Evolutionary conservation across 2,329 filamentous ascomycete species (phyloP).

Genomic region (Cladosporium sp.): DNA sequence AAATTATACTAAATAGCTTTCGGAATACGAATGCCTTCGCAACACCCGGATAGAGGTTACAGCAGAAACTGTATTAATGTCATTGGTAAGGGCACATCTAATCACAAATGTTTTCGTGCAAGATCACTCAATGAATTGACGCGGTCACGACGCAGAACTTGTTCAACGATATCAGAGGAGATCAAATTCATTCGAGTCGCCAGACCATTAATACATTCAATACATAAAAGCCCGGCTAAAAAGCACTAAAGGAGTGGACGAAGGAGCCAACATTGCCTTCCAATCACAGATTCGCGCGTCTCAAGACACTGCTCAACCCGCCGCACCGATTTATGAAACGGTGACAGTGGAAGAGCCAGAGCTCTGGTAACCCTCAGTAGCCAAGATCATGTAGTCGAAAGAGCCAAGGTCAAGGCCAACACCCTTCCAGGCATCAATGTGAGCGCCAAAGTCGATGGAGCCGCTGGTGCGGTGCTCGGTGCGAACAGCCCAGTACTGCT

Average conservation of each 20-base stretch:
- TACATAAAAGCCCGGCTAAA: not conserved
- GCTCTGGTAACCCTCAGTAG: constrained; percentile 42
- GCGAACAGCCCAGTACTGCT: constrained; percentile 42
- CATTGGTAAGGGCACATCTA: too few species aligned
- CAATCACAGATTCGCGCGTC: not conserved
- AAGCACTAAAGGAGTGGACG: constrained; percentile 10
- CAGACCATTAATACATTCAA: constrained; percentile 4
- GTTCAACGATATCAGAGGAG: too few species aligned
- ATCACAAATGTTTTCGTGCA: too few species aligned
- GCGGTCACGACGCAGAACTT: too few species aligned
- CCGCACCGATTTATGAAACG: constrained; percentile 18
- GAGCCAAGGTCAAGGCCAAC: constrained; percentile 26
- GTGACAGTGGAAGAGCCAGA: constrained; percentile 37
- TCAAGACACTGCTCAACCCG: not conserved
- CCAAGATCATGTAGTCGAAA: constrained; percentile 41
- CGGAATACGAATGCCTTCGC: too few species aligned
- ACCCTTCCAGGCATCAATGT: constrained; percentile 25
- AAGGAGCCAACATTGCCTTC: not conserved
- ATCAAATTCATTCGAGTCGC: not conserved
- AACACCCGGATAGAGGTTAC: too few species aligned
- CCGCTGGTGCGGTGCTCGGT: constrained; percentile 29
- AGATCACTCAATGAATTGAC: too few species aligned
- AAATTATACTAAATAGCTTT: too few species aligned
- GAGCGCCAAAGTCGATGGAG: constrained; percentile 25
- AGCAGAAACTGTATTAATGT: too few species aligned